Percentiles rank a stretch among this genome's conserved stretches.
Conservation (phyloP, 495 filamentous ascomycete genomes). For the Hyaloscypha hepaticicola region DNA sequence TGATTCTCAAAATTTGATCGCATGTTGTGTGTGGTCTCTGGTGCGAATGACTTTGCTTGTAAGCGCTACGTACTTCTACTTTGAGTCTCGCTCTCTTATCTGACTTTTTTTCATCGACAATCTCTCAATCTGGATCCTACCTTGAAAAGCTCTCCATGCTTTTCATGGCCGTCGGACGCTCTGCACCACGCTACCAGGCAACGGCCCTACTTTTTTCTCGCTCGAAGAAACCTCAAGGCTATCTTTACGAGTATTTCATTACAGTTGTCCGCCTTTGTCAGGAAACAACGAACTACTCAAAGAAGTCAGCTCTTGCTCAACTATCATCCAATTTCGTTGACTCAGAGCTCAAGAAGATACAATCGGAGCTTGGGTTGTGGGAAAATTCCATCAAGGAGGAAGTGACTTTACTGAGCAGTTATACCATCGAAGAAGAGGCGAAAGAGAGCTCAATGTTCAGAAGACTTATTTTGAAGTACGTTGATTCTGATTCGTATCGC, state of each 20-base stretch:
- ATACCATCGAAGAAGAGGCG: conserved; percentile 35
- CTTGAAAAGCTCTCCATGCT: conserved; percentile 42
- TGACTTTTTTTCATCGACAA: conserved; percentile 30
- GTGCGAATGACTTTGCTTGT: conserved; percentile 43
- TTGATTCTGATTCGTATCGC: conserved; percentile 30
- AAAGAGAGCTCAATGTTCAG: conserved; percentile 34
- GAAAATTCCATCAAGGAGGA: conserved; percentile 41
- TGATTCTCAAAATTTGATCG: conserved; percentile 45
- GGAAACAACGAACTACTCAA: conserved; percentile 34
- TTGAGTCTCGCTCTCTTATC: conserved; percentile 16
- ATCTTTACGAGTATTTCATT: conserved; percentile 45
- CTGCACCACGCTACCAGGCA: conserved; percentile 41
- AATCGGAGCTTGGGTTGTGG: conserved; percentile 40
- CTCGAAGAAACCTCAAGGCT: conserved; percentile 39
- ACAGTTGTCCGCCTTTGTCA: conserved; percentile 43
- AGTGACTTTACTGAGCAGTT: conserved; percentile 33
- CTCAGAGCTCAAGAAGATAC: conserved; percentile 27
- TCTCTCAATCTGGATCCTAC: conserved; percentile 35
- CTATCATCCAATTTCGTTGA: conserved; percentile 34
- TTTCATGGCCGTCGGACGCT: conserved; percentile 41
- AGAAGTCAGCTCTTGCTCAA: conserved; percentile 39
- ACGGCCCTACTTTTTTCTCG: conserved; percentile 42
- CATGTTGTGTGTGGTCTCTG: conserved; percentile 45
- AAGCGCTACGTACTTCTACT: conserved; percentile 10
- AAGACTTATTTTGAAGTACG: conserved; percentile 29